Evolutionary conservation across 352 stramenopile genomes (phyloP), one percentile per base, ranked within the genome.

Genomic region (Phytophthora brassicae): DNA sequence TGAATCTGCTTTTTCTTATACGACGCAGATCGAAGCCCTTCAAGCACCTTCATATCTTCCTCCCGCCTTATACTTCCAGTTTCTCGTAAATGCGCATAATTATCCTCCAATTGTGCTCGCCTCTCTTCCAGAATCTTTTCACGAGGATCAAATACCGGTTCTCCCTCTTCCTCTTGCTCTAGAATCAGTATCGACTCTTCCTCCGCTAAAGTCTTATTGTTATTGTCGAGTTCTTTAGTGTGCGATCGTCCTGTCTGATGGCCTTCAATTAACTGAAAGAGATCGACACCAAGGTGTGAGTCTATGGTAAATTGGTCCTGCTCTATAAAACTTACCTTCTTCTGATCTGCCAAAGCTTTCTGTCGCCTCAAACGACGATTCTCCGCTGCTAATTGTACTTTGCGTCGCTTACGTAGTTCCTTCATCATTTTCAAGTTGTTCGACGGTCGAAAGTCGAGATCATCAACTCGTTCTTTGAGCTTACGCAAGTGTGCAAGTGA

Each of bases 341-440:
- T 83, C 35, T 83, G 63, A 13, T 83, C 69, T 12, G 62, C 73
- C 7, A 72, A 39, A 1, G 77, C 69, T 45, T 81, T 84, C 33
- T 77, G 71, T 22, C 78, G 66, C 24, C 81, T 70, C 53, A 82
- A 68, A 11, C 77, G 68, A 4, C 81, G 75, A 48, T 92, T 89
- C 47, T 90, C 81, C 17, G 79, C 81, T 46, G 72, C 79, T 2
- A 89, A 54, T 43, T 92, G 83, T 13, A 78, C 72, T 56, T 87
- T 84, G 8, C 81, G 74, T n/a, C 79, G 68, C 43, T 81, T 79
- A 20, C 80, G 80, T 0, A 92, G 66, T 29, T 92, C 83, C 60
- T 89, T 90, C 83, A 92, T 90, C 83, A 92, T 92, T 56, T 90
- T 80, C 17, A 90, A 43, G 44, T 92, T 92, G 59, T 84, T 90